Base-by-base conservation (phyloP, 352 stramenopile species). In the Nothophytophthora sp. region DNA sequence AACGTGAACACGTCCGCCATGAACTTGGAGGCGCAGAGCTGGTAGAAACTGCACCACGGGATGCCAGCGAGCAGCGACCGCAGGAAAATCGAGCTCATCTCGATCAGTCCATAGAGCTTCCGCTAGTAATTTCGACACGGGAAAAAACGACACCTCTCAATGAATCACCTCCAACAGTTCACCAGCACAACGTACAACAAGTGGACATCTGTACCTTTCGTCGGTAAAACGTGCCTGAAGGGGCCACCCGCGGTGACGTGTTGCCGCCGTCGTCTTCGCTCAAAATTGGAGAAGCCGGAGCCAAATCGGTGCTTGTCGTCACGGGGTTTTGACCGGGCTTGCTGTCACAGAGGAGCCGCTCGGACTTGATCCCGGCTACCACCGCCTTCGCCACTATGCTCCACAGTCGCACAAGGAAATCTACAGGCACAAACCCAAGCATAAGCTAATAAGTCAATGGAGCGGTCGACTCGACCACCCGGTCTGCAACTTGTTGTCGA, bases 1-100 rank as follows among this genome's bases (percentile, higher is more conserved):
- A 90, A 86, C 4, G 78, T 86, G 24, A 93, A 89, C 22, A 86
- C 56, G 35, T 91, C 69, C 20, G 65, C 82, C 41, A 93, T 82
- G 22, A 87, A 80, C 51, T 88, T 88, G 16, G 80, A 89, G 2
- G 75, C 50, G 37, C 78, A 85, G 3, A 88, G 49, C 68, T 85
- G 75, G 50, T 93, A 93, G 35, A 86, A 90, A n/a, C 52, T 78
- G 57, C 72, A 91, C 82, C 82, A 93, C 12, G 82, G 82, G 19
- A 90, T 55, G 5, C 69, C 73, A 0, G 82, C 77, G 7, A 85
- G 47, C 20, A 82, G 50, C 7, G 77, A 85, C 7, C 77, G 75
- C 23, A 86, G 10, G 25, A 93, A 81, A 36, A 93, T 84, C 3
- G 82, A 90, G 12, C 55, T 50, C 55, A 89, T 71, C 44, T 93